These are phyloP conservation scores for Penicillium italicum DNA, from an alignment of 2,329 filamentous ascomycete species.

Conservation along the genomic window DNA sequence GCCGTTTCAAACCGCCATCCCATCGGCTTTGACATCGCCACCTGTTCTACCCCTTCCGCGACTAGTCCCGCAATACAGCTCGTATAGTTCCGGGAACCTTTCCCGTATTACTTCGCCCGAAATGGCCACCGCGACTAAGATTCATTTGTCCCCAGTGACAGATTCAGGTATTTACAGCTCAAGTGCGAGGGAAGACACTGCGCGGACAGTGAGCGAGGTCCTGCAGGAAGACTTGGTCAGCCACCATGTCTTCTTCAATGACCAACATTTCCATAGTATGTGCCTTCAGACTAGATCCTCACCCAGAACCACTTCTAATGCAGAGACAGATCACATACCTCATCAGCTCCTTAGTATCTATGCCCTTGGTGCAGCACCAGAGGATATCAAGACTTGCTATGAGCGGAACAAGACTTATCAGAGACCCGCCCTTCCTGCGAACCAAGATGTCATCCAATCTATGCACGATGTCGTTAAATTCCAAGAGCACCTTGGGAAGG, in stretches of 20 bases:
- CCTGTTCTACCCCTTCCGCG: neutral
- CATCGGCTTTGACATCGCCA: neutral
- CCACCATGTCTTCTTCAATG: conserved; percentile 79
- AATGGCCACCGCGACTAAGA: conserved; percentile 50
- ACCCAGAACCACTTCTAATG: conserved; percentile 1
- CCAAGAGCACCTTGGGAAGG: conserved; percentile 59
- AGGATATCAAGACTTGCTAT: conserved; percentile 62
- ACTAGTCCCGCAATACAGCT: neutral
- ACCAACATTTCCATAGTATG: conserved; percentile 64
- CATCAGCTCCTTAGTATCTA: conserved; percentile 76
- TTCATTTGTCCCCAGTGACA: conserved; percentile 43
- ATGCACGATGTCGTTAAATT: conserved; percentile 58
- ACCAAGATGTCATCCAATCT: conserved; percentile 52
- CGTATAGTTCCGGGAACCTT: neutral
- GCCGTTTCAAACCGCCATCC: neutral
- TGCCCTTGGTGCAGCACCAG: conserved; percentile 64
- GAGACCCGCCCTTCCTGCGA: conserved; percentile 47
- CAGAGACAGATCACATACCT: conserved; percentile 62
- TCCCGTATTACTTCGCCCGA: neutral
- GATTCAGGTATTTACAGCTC: conserved; percentile 48
- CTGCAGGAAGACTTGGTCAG: conserved; percentile 70
- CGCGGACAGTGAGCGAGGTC: conserved; percentile 61
- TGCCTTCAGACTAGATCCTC: neutral
- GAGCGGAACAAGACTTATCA: conserved; percentile 66
- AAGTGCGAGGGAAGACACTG: conserved; percentile 54